Conservation (phyloP, 495 filamentous ascomycete species). For the Talaromyces ruber region DNA sequence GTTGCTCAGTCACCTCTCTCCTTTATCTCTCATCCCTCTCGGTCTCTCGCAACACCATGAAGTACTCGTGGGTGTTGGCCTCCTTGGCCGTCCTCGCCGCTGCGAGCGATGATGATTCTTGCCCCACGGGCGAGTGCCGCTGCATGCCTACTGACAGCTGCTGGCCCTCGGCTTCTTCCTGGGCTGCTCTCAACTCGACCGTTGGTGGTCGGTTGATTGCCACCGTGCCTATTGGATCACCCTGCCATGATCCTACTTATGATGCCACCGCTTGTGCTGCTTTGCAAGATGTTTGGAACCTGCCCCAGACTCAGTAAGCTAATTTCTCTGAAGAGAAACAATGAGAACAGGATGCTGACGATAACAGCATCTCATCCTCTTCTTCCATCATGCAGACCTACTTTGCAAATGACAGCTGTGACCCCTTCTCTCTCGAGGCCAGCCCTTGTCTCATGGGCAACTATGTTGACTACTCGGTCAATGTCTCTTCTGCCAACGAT, state of each 20-base stretch:
- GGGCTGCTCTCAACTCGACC: conserved; percentile 33
- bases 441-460: conserved; percentile 49
- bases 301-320: conserved; percentile 24
- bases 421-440: conserved; percentile 41
- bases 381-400: conserved; percentile 35
- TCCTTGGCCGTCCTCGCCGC: neutral
- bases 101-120: neutral
- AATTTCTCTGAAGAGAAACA: neutral
- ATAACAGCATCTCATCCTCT: conserved; percentile 21
- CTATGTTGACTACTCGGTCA: conserved; percentile 44
- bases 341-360: neutral
- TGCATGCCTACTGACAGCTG: conserved; percentile 28
- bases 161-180: conserved; percentile 36
- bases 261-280: conserved; percentile 18
- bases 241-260: conserved; percentile 37
- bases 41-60: neutral
- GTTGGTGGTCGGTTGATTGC: conserved; percentile 34
- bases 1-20: neutral
- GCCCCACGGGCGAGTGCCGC: conserved; percentile 7
- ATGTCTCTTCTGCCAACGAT: conserved; percentile 22
- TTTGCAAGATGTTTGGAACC: conserved; percentile 19
- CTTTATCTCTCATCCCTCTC: neutral
- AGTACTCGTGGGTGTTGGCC: neutral
- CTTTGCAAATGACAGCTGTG: conserved; percentile 42
- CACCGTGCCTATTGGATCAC: conserved; percentile 32